phyloP scores from a whole-genome alignment of 148 eudicot species.

The Euryodendron excelsum region DNA sequence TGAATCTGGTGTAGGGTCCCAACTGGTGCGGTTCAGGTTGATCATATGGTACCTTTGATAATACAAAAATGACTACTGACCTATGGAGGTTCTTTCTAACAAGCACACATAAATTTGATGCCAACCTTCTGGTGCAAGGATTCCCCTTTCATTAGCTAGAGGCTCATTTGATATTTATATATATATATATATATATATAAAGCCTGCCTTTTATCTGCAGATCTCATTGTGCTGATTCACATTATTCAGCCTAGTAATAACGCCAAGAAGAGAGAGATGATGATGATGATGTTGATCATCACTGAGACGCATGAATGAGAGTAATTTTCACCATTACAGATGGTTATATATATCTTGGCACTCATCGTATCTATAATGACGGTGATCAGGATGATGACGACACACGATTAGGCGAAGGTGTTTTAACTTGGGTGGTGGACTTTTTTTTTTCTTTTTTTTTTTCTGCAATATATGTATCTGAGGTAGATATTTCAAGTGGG shows the following conservation, averaged over 20 bases:
- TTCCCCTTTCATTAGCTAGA: neutral
- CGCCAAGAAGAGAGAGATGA: neutral
- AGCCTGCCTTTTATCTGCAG: neutral
- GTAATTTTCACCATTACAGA: neutral
- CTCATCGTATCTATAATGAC: no score
- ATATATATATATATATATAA: no score
- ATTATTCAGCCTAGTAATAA: neutral
- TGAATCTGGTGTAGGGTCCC: neutral
- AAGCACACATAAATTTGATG: neutral
- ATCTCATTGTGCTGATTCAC: neutral
- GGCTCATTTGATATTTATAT: neutral
- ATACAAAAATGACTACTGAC: no score
- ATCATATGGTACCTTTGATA: neutral
- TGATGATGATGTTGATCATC: neutral
- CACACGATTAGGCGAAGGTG: no score
- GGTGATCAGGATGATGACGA: no score
- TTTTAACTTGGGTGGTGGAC: no score
- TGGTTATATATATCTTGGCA: conserved; percentile 2
- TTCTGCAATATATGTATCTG: no score
- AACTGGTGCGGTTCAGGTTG: neutral
- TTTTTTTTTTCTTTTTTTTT: no score
- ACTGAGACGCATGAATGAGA: neutral
- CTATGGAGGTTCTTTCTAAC: no score
- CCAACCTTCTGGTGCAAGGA: neutral
- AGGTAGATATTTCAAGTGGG: no score